A percentile compares a stretch with the other conserved stretches of the same genome.
phyloP scores from a whole-genome alignment of 495 filamentous ascomycete genomes.

The Penicillium ucsense region DNA sequence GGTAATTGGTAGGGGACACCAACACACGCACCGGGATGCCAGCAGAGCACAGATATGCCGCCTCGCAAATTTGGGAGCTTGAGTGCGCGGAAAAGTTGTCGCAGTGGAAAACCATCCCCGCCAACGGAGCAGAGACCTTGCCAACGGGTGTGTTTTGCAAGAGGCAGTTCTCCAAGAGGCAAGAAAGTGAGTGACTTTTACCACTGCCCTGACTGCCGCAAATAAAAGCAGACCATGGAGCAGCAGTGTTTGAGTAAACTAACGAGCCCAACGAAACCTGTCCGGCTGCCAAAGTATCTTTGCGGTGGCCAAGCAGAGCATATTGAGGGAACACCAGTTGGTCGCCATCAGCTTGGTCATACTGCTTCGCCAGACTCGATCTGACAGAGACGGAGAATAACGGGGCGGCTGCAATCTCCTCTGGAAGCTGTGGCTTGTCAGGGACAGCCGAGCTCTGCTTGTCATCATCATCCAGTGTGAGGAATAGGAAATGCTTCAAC shows the following conservation, averaged over 20 bases:
- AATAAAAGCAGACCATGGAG: constrained; percentile 50
- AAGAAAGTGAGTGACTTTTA: constrained; percentile 61
- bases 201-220: constrained; percentile 68
- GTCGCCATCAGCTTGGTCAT: background rate
- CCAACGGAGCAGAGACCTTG: constrained; percentile 38
- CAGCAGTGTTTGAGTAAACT: background rate
- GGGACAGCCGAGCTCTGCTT: background rate
- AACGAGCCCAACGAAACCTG: background rate
- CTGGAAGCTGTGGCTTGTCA: background rate
- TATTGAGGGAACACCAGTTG: background rate
- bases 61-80: constrained; percentile 50
- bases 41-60: constrained; percentile 48
- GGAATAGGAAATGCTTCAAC: background rate
- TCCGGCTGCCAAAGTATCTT: background rate
- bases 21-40: constrained; percentile 50
- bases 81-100: constrained; percentile 46
- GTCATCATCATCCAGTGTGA: background rate
- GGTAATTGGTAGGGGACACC: constrained; percentile 51
- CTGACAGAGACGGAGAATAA: background rate
- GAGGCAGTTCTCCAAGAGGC: constrained; percentile 46
- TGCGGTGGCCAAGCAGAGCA: background rate
- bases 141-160: constrained; percentile 33
- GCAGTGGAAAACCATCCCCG: constrained; percentile 60
- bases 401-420: background rate
- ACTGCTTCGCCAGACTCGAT: background rate